Percentiles rank a stretch among this genome's conserved stretches.
Evolutionary conservation across 1,284 basidiomycete species (phyloP).

Genomic region (Marasmius fiardii): DNA sequence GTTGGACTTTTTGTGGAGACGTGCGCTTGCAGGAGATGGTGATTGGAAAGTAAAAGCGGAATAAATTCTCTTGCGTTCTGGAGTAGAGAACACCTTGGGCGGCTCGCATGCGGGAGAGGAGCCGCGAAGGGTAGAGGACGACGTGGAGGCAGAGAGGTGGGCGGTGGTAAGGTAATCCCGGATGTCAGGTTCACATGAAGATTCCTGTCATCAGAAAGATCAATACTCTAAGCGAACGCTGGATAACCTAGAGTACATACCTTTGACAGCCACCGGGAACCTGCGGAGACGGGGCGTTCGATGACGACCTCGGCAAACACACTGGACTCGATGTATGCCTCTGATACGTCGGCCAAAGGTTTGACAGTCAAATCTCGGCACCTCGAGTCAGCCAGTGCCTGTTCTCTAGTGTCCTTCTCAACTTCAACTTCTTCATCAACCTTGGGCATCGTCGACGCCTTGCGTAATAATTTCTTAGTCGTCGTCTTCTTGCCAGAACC

Average conservation of each 20-base stretch:
- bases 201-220: constrained; percentile 32
- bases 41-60: constrained; percentile 75
- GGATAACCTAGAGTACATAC: constrained; percentile 26
- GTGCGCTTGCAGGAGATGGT: constrained; percentile 56
- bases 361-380: constrained; percentile 64
- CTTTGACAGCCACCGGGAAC: constrained; percentile 27
- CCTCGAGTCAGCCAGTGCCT: constrained; percentile 43
- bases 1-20: constrained; percentile 37
- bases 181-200: constrained; percentile 48
- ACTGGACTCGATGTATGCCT: constrained; percentile 38
- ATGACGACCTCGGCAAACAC: constrained; percentile 14
- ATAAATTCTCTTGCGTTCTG: constrained; percentile 66
- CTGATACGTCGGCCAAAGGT: constrained; percentile 60
- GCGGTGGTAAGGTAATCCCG: constrained; percentile 49
- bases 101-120: constrained; percentile 20
- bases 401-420: constrained; percentile 20
- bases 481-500: constrained; percentile 28
- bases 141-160: constrained; percentile 23
- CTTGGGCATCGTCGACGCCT: constrained; percentile 38
- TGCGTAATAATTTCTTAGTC: constrained; percentile 32
- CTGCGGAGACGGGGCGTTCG: constrained; percentile 19
- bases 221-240: constrained; percentile 13
- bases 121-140: constrained; percentile 21
- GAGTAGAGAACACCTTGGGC: constrained; percentile 53
- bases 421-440: constrained; percentile 40